These are phyloP conservation scores for Neurospora sp. DNA, from an alignment of 495 filamentous ascomycete genomes.

Conservation along the genomic window DNA sequence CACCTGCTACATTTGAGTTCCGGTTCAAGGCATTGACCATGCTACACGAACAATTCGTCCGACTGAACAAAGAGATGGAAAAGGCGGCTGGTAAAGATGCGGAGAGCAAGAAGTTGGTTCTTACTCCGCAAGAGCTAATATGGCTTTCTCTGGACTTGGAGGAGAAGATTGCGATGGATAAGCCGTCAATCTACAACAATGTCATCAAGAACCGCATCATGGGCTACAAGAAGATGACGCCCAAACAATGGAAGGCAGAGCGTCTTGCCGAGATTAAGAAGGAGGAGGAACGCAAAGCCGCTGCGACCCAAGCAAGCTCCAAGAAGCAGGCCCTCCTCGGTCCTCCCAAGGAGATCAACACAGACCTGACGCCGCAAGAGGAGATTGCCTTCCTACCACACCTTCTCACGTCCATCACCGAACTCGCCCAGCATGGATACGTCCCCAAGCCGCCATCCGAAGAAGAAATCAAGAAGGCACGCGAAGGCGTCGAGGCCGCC, in stretches of 20 bases:
- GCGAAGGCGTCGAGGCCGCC: slow-evolving; percentile 50
- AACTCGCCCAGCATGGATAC: slow-evolving; percentile 61
- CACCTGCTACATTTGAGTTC: slow-evolving; percentile 56
- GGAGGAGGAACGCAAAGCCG: slow-evolving; percentile 13
- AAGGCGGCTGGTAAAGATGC: slow-evolving; percentile 36
- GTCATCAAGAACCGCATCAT: slow-evolving; percentile 71
- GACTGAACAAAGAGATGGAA: slow-evolving; percentile 56
- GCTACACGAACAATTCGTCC: slow-evolving; percentile 62
- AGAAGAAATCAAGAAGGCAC: slow-evolving; percentile 41
- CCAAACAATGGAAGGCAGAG: slow-evolving; percentile 54
- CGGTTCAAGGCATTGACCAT: slow-evolving; percentile 58
- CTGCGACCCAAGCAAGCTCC: slow-evolving; percentile 8
- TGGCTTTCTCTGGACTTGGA: slow-evolving; percentile 76
- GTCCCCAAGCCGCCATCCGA: slow-evolving; percentile 52
- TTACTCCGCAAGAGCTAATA: slow-evolving; percentile 62
- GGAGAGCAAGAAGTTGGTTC: slow-evolving; percentile 33
- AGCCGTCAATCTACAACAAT: slow-evolving; percentile 63
- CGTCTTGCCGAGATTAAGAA: slow-evolving; percentile 19
- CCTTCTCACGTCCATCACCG: slow-evolving; percentile 48
- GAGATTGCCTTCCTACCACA: slow-evolving; percentile 55
- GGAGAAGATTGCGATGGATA: slow-evolving; percentile 59
- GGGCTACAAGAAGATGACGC: slow-evolving; percentile 58
- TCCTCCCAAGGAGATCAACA: slow-evolving; percentile 43
- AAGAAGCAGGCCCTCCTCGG: slow-evolving; percentile 14
- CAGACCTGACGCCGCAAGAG: slow-evolving; percentile 53